Evolutionary conservation across 192 early-diverging fungal species (phyloP), one percentile per base, ranked within the genome.

Genomic region (Backusella circina): DNA sequence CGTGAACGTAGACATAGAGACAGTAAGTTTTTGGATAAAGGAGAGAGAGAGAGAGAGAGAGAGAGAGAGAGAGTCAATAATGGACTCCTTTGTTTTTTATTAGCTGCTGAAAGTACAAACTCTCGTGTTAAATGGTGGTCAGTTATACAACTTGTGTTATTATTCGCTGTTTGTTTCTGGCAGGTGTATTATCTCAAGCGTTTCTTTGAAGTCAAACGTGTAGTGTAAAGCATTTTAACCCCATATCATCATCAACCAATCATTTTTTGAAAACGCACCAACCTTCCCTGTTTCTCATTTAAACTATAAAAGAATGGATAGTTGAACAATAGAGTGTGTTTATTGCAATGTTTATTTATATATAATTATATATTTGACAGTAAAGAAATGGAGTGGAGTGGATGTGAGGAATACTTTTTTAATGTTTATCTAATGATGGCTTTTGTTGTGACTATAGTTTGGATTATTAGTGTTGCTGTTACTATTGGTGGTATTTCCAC

Each of bases 101-200:
- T n/a, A 94, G 91, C 93, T 73, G 91, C 92, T 54, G 91, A 92
- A 73, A 90, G 88, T 82, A 95, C 93, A 21, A 91, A 94, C 79
- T 76, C 90, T 51, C 90, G 94, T 71, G 93, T 95, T 30, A 85
- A 89, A 69, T 93, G 89, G 88, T 93, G 91, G 91, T 90, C 93
- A 39, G 65, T 91, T 36, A 77, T 90, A 39, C 89, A 94, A 77
- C 77, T 87, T 41, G 68, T 71, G 13, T 77, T 91, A 35, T 77
- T 94, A 12, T 75, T 89, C 38, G 83, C 83, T 28, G 91, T 94
- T 67, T 90, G 86, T 69, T 75, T 84, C 41, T 93, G 90, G 88
- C 93, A 94, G 75, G 85, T 93, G 21, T 88, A 78, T 65, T 94
- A 93, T 80, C 85, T 94, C 33, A 91, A 91, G 76, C 83, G 88